Base-by-base conservation (phyloP, 2,329 filamentous ascomycete genomes). In the Thermochaetoides dissita region DNA sequence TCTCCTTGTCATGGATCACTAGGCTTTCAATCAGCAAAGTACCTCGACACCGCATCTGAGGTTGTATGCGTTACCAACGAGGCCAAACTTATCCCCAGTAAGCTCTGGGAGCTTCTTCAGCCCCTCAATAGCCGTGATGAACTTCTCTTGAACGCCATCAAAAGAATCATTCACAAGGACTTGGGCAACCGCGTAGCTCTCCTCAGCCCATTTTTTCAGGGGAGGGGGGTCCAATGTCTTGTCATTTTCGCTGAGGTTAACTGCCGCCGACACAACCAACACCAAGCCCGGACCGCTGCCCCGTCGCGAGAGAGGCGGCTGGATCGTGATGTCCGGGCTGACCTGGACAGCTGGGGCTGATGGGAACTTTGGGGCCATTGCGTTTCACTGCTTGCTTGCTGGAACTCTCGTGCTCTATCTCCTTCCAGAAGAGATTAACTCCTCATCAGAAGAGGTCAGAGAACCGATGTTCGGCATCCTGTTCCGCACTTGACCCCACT, bases 181-280 rank as follows among this genome's bases (percentile, higher is more conserved):
- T 54, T 80, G 69, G 0, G 64, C 74, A 3, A 83, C 76, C 0
- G 71, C 63, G 49, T 74, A 83, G 0, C 79, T 76, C 55, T 84
- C 80, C 54, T 84, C 79, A 0, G 78, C 79, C 80, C 80, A 84
- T 58, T 84, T 84, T 46, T 72, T 55, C 10, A 74, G 52, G 0
- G 74, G 72, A 7, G 69, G 64, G 0, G 79, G 78, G 41, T 66
- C 64, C 7, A 61, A 46, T 43, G 59, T 48, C 43, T 44, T 51
- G 7, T 45, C 36, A 12, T 48, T 30, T 11, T 33, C 24, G 29
- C 35, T 37, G 28, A 46, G 35, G 7, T 50, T 37, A 29, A 49
- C 40, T 10, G 36, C 24, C 17, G 32, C 42, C 7, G 46, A 36
- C 8, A 53, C 43, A 17, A 52, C 40, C 24, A 57, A 37, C 40